A percentile compares a stretch with the other conserved stretches of the same genome.
These are phyloP conservation scores for Juncus inflexus DNA, from an alignment of 176 grass and related monocot species.

Conservation along the genomic window DNA sequence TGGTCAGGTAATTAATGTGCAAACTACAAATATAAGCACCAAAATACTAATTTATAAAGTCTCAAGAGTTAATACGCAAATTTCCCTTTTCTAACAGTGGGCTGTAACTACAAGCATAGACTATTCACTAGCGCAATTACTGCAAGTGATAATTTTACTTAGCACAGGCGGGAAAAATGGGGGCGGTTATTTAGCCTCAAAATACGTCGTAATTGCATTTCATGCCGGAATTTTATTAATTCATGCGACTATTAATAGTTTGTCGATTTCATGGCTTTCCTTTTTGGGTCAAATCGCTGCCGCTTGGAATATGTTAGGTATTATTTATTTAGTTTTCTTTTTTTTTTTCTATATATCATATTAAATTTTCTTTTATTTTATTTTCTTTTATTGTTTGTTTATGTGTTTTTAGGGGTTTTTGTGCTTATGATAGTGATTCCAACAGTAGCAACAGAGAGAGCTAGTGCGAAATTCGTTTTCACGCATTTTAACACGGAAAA, in stretches of 20 bases:
- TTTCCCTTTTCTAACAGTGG: constrained; percentile 51
- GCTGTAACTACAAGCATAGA: constrained; percentile 88
- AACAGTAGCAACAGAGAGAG: constrained; percentile 39
- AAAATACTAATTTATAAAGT: background rate
- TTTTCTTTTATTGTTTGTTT: background rate
- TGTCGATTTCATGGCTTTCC: constrained; percentile 68
- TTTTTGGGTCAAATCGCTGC: constrained; percentile 86
- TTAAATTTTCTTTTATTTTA: background rate
- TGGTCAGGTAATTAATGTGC: constrained; percentile 56
- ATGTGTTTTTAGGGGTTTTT: constrained; percentile 40
- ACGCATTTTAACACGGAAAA: constrained; percentile 54
- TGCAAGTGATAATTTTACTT: constrained; percentile 91
- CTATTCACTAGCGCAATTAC: constrained; percentile 77
- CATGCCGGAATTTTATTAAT: constrained; percentile 72
- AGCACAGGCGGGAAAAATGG: constrained; percentile 67
- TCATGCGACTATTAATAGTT: constrained; percentile 87
- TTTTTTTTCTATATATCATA: background rate
- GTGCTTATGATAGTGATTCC: constrained; percentile 47
- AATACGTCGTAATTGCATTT: constrained; percentile 78
- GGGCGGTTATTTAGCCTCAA: constrained; percentile 81
- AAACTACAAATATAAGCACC: background rate
- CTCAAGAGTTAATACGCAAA: background rate
- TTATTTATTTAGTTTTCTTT: background rate
- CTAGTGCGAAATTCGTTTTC: constrained; percentile 46
- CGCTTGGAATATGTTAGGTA: constrained; percentile 83